A percentile compares a stretch with the other conserved stretches of the same genome.
phyloP scores from a whole-genome alignment of 306 rosid species.

The Cucurbita maxima region DNA sequence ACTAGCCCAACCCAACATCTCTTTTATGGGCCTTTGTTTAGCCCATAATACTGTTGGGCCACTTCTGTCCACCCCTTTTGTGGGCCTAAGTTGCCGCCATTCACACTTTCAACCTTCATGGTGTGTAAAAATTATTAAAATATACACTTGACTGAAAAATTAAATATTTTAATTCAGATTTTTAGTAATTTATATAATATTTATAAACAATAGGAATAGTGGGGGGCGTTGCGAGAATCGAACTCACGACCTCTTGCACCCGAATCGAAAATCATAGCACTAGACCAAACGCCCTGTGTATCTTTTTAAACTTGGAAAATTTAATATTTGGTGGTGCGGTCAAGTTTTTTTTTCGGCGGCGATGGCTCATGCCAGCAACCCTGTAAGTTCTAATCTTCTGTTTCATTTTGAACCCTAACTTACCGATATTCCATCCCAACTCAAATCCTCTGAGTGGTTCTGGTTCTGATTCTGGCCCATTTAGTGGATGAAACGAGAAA shows the following conservation, averaged over 20 bases:
- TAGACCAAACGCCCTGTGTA: slow-evolving; percentile 45
- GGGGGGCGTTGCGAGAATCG: slow-evolving; percentile 58
- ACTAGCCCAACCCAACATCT: neutral
- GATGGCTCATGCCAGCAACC: slow-evolving; percentile 50
- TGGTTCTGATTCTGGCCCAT: neutral
- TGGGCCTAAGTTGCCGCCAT: neutral
- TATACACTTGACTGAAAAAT: too few relatives aligned
- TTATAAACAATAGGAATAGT: too few relatives aligned
- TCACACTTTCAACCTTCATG: too few relatives aligned
- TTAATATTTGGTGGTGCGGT: neutral
- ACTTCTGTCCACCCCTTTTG: neutral
- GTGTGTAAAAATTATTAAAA: too few relatives aligned
- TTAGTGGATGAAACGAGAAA: too few relatives aligned
- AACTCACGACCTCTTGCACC: slow-evolving; percentile 57
- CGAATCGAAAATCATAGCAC: slow-evolving; percentile 68
- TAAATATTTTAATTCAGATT: too few relatives aligned
- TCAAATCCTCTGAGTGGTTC: neutral
- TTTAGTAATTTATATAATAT: too few relatives aligned
- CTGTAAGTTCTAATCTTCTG: slow-evolving; percentile 31
- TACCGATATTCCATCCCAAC: neutral
- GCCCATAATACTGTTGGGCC: neutral
- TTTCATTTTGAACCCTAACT: neutral
- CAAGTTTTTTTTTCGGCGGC: neutral
- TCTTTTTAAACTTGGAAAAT: neutral
- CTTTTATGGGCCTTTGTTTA: neutral